Evolutionary conservation across 2,329 filamentous ascomycete genomes (phyloP), one percentile per base, ranked within the genome.

Genomic region (Ophiostoma pallidulum): DNA sequence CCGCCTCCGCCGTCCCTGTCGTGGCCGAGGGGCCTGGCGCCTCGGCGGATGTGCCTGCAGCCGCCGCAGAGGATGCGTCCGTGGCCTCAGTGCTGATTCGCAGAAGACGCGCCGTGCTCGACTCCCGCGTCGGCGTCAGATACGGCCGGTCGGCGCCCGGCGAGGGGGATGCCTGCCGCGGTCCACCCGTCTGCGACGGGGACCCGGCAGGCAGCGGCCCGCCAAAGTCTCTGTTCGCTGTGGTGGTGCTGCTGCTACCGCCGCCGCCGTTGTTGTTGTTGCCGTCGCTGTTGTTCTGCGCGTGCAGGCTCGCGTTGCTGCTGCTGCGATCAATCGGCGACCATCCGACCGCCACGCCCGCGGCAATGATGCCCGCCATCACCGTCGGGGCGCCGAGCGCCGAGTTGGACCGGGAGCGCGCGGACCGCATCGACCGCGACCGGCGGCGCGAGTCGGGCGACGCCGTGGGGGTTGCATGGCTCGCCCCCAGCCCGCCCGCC

Each of bases 361-460:
- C 85, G 8, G 84, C 86, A 42, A 90, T 78, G 49, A 90, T 82
- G 51, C 86, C 86, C n/a, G 85, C 83, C 85, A 89, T 89, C 51
- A 88, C 84, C 8, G 82, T 80, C 2, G 84, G 81, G 2, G 84
- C 82, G 10, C 81, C 84, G 10, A 90, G 72, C 2, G 83, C 83
- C 24, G 84, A 88, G 62, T 82, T 82, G 35, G 75, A 78, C 49
- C 80, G 69, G 48, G 79, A 80, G 51, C 80, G 71, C 57, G 71
- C 83, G 37, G 82, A 86, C 3, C 53, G 53, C 51, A 54, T 54
- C 5, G 53, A 56, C 54, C 81, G 73, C 43, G 83, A 85, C 44
- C 84, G 77, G 47, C 72, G 76, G 42, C 84, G 70, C 48, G 78
- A 73, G 58, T 82, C 77, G 4, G 71, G 79, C 43, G 70, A 84